These are phyloP conservation scores for Spongispora temasekensis DNA, from an alignment of 1,284 basidiomycete species.

Conservation along the genomic window DNA sequence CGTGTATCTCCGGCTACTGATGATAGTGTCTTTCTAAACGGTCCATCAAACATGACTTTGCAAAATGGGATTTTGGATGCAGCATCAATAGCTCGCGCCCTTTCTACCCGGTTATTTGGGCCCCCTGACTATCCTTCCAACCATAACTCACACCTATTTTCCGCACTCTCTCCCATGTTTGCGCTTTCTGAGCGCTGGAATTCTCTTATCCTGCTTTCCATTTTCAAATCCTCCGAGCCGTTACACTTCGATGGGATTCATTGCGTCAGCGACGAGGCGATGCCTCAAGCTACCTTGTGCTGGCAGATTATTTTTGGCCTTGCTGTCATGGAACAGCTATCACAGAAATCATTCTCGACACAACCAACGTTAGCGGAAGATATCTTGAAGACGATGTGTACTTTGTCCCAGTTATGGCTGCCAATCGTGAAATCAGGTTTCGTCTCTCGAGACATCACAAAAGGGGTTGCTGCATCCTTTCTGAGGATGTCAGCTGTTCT, in stretches of 20 bases:
- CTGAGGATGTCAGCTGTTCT: constrained; percentile 45
- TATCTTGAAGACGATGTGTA: constrained; percentile 35
- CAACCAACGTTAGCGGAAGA: constrained; percentile 7
- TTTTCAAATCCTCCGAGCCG: constrained; percentile 19
- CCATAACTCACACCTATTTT: constrained; percentile 8
- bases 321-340: constrained; percentile 27
- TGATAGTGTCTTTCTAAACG: not conserved
- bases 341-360: constrained; percentile 1
- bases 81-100: constrained; percentile 14
- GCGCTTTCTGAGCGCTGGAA: constrained; percentile 24
- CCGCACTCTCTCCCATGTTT: constrained; percentile 18
- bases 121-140: not conserved
- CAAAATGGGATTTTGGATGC: constrained; percentile 8
- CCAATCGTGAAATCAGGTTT: constrained; percentile 19
- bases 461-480: constrained; percentile 46
- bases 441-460: constrained; percentile 31
- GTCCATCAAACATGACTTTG: not conserved
- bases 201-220: constrained; percentile 18
- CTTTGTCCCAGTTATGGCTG: constrained; percentile 47
- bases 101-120: constrained; percentile 20
- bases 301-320: constrained; percentile 36
- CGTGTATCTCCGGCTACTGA: constrained; percentile 9
- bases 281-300: constrained; percentile 13
- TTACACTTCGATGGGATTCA: not conserved
- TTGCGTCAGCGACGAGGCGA: constrained; percentile 1